Evolutionary conservation across 177 flowering plant species (phyloP), one percentile per base, ranked within the genome.

Genomic region (Vitis hybrid): DNA sequence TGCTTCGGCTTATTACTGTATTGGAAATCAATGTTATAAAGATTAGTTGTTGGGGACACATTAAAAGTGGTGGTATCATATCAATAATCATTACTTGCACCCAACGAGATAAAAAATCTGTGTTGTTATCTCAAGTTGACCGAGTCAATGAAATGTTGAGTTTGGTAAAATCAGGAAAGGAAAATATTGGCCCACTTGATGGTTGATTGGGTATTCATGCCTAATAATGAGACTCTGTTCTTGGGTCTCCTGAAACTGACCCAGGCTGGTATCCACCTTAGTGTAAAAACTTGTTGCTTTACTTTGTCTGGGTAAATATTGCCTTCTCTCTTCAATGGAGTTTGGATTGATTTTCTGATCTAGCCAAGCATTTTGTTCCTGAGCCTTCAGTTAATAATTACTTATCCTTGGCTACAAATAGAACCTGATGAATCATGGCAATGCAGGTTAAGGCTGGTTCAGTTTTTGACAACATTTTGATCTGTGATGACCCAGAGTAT

Each of bases 401-500:
- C 40, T 59, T 59, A 12, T 21, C 6, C 62, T 15, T 15, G 18
- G 24, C 46, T 35, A 51, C 12, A 4, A 5, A 14, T 19, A 64
- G 61, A 51, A 15, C 67, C 62, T 75, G 19, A 75, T 63, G 11
- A 52, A 58, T 64, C 54, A 52, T 12, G 19, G 17, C 56, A 40
- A 14, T 82, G 69, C 90, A 94, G 97, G 98, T 94, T 52, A 94
- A 94, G 77, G 93, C 97, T 9, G 98, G 98, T 65, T 86, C 98
- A 14, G 80, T 93, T 49, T 93, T 68, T 67, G 98, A 93, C 89
- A 93, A 91, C 78, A 80, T 93, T 68, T 73, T 93, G 79, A 81
- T 93, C 12, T 86, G 92, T 80, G 98, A 93, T 76, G 95, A 93
- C 52, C 98, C 97, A 19, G 83, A 77, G 49, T 88, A 91, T 74